Percentiles rank a stretch among this genome's conserved stretches.
phyloP scores from a whole-genome alignment of 2,329 filamentous ascomycete species.

The Cladophialophora bantiana region DNA sequence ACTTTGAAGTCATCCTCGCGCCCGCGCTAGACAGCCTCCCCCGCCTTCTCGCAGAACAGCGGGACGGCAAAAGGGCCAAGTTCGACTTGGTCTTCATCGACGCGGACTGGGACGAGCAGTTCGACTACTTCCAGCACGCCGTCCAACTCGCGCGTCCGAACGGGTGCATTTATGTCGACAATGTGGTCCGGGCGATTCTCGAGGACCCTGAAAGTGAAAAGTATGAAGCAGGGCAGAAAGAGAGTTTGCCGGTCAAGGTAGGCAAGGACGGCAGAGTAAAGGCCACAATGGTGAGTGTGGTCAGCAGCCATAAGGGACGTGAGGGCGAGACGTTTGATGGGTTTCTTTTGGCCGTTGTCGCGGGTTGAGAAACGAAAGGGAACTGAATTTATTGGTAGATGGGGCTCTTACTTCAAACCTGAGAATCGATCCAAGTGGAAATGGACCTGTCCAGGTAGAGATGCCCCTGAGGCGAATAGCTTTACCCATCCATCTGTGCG shows the following conservation, averaged over 20 bases:
- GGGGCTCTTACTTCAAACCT: neutral
- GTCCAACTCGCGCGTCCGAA: constrained; percentile 51
- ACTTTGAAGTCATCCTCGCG: constrained; percentile 56
- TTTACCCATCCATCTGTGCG: neutral
- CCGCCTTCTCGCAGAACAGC: constrained; percentile 49
- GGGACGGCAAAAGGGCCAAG: constrained; percentile 36
- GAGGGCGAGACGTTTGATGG: constrained; percentile 58
- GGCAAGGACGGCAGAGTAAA: constrained; percentile 54
- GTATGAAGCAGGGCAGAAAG: neutral
- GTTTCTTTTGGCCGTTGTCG: constrained; percentile 52
- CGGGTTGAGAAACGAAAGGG: constrained; percentile 21
- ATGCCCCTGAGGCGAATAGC: neutral
- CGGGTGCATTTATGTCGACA: constrained; percentile 56
- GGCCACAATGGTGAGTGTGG: constrained; percentile 54
- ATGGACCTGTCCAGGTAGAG: neutral
- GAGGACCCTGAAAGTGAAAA: constrained; percentile 33
- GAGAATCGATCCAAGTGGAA: neutral
- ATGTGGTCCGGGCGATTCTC: constrained; percentile 53
- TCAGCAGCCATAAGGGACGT: constrained; percentile 35
- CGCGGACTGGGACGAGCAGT: constrained; percentile 60
- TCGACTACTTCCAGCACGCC: constrained; percentile 57
- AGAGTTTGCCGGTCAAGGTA: constrained; percentile 48
- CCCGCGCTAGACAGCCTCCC: constrained; percentile 54
- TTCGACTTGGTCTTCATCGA: constrained; percentile 64
- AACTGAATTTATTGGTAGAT: neutral